Evolutionary conservation across 2,329 filamentous ascomycete genomes (phyloP).

Genomic region (Penicillium sp.): DNA sequence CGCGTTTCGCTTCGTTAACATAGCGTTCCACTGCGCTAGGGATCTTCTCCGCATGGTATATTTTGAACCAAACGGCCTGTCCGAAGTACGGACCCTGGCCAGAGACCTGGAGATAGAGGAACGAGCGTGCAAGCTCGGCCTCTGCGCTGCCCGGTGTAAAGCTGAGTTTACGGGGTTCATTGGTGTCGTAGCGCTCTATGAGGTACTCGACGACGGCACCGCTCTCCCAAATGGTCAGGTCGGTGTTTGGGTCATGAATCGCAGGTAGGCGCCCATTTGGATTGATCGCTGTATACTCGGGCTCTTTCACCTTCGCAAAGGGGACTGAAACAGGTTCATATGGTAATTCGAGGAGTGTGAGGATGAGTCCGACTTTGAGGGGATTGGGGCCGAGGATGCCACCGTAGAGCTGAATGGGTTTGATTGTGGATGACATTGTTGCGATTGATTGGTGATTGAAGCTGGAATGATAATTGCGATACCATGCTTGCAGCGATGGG

Average conservation of each 20-base stretch:
- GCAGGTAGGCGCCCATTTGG: constrained; percentile 37
- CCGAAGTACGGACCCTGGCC: constrained; percentile 53
- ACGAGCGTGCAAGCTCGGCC: constrained; percentile 43
- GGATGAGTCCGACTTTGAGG: constrained; percentile 24
- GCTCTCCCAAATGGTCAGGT: constrained; percentile 45
- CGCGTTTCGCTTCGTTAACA: constrained; percentile 42
- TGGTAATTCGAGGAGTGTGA: constrained; percentile 34
- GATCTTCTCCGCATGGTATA: constrained; percentile 42
- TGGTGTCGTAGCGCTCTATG: constrained; percentile 45
- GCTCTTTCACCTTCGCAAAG: constrained; percentile 28
- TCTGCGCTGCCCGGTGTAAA: constrained; percentile 36
- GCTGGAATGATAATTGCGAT: not conserved
- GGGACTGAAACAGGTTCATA: constrained; percentile 25
- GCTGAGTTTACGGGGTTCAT: constrained; percentile 32
- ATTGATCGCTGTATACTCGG: constrained; percentile 30
- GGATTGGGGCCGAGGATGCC: constrained; percentile 26
- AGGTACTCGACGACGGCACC: constrained; percentile 48
- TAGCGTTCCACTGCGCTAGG: constrained; percentile 45
- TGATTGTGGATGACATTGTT: constrained; percentile 2
- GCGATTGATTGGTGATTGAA: not conserved
- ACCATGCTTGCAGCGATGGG: not conserved
- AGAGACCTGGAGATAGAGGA: constrained; percentile 46
- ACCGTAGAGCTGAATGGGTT: constrained; percentile 9
- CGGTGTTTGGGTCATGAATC: constrained; percentile 39
- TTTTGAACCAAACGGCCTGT: constrained; percentile 46